Conservation (phyloP, 495 filamentous ascomycete genomes). For the Aspergillus egyptiacus region DNA sequence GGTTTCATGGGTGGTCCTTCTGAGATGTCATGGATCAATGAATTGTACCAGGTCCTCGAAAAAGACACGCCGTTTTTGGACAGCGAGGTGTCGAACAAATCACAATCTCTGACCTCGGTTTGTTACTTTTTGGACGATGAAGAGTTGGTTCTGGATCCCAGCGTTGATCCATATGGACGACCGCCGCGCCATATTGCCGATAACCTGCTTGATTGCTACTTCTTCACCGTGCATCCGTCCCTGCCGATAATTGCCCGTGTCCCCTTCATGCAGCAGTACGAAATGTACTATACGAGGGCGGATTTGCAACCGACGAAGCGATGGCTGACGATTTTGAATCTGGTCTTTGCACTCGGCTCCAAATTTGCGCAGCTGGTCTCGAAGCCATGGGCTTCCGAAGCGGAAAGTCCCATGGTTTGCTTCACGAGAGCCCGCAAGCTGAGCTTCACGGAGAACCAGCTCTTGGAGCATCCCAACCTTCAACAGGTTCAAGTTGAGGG, state of each 20-base stretch:
- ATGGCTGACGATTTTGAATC: conserved; percentile 56
- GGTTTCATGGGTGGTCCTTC: conserved; percentile 61
- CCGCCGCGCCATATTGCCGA: conserved; percentile 49
- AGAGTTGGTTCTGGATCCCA: conserved; percentile 31
- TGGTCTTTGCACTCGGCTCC: conserved; percentile 59
- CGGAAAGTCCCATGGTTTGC: conserved; percentile 37
- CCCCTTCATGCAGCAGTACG: conserved; percentile 37
- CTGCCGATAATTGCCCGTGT: conserved; percentile 55
- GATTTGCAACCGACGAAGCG: conserved; percentile 34
- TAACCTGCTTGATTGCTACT: conserved; percentile 47
- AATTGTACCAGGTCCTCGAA: conserved; percentile 36
- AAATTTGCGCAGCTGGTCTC: conserved; percentile 39
- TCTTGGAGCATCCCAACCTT: conserved; percentile 50
- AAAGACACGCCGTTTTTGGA: conserved; percentile 14
- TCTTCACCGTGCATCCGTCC: conserved; percentile 49
- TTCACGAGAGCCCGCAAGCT: conserved; percentile 54
- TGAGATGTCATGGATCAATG: conserved; percentile 55
- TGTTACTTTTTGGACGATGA: conserved; percentile 48
- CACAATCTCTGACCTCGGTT: conserved; percentile 27
- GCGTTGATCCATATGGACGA: conserved; percentile 17
- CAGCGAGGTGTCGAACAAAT: conserved; percentile 21
- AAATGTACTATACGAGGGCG: conserved; percentile 29
- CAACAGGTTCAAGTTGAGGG: conserved; percentile 55
- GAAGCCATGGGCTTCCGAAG: background rate
- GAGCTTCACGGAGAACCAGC: conserved; percentile 38